phyloP scores from a whole-genome alignment of 1,284 basidiomycete genomes.

The Austroboletus sp. region DNA sequence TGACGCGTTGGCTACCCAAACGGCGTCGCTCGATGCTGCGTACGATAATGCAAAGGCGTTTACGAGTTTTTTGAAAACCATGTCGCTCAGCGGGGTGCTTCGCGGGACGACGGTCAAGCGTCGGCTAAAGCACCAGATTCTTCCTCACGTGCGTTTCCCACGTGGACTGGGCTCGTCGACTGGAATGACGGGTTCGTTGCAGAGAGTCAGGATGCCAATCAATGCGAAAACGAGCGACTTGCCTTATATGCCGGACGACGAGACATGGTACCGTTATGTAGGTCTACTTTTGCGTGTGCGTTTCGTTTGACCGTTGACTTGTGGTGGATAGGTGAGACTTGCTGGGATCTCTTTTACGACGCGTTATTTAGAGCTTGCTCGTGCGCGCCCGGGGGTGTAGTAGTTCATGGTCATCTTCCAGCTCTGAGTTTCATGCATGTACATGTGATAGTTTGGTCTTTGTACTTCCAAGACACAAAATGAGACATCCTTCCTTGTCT shows the following conservation, averaged over 20 bases:
- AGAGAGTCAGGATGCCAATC: conserved; percentile 23
- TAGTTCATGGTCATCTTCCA: neutral
- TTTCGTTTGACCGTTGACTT: neutral
- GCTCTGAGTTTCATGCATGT: neutral
- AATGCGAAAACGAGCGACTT: conserved; percentile 25
- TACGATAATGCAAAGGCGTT: conserved; percentile 32
- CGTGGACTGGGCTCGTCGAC: too few relatives aligned
- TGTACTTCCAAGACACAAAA: neutral
- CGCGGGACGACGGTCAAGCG: conserved; percentile 18
- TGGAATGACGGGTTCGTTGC: neutral
- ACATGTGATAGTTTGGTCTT: neutral
- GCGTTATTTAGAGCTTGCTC: conserved; percentile 24
- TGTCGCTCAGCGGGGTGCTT: conserved; percentile 9
- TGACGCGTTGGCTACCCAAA: conserved; percentile 7
- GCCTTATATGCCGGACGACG: conserved; percentile 25
- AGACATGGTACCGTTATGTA: conserved; percentile 26
- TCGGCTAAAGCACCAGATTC: conserved; percentile 19
- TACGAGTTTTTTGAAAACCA: conserved; percentile 16
- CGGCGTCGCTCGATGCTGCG: conserved; percentile 10
- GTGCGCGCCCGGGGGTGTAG: conserved; percentile 1
- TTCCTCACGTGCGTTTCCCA: conserved; percentile 19
- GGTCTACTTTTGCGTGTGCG: neutral
- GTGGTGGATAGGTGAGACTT: conserved; percentile 13
- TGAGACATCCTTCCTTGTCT: neutral
- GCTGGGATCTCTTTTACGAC: conserved; percentile 15